Base-by-base conservation (phyloP, 2,329 filamentous ascomycete genomes). In the Phaeomoniella chlamydospora region DNA sequence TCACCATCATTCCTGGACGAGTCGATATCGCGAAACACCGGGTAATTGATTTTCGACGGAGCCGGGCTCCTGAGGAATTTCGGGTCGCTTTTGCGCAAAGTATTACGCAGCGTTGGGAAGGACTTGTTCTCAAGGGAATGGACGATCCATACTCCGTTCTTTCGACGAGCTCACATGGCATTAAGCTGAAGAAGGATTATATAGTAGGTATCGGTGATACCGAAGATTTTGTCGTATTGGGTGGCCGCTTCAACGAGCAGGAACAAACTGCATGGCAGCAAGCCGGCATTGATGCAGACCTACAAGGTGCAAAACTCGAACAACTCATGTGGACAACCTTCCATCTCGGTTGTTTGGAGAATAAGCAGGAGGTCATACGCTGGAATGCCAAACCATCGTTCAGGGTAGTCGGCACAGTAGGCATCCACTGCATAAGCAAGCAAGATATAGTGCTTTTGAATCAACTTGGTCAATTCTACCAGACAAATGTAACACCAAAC, bases 211-310 rank as follows among this genome's bases (percentile, higher is more conserved):
- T 94, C 2, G 90, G 90, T 35, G 90, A 98, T 59, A 94, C 87
- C 2, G 78, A 98, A 15, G 90, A 98, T 51, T 77, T 98, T 2
- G 90, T 98, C 19, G 90, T 98, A 1, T 65, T 98, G 0, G 90
- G 90, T 18, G 90, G 88, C 11, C 66, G 32, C 13, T 17, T 5
- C 16, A 18, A 34, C 13, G 32, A 15, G 32, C 15, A 34, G 32
- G 22, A 26, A 26, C 9, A 26, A 26, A 9, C 9, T 26, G 22
- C 6, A n/a, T n/a, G 6, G 9, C 22, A 9, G n/a, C 22, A n/a
- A 26, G 22, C 22, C 6, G 22, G 22, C 22, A 26, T 26, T 9
- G 5, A 34, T 16, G 32, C 16, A 9, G 14, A 16, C 9, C 11
- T 18, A 17, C 4, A 17, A 9, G 4, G 18, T 5, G 14, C 16